phyloP scores from a whole-genome alignment of 1,139 yeast species.

The Pichia sp. region DNA sequence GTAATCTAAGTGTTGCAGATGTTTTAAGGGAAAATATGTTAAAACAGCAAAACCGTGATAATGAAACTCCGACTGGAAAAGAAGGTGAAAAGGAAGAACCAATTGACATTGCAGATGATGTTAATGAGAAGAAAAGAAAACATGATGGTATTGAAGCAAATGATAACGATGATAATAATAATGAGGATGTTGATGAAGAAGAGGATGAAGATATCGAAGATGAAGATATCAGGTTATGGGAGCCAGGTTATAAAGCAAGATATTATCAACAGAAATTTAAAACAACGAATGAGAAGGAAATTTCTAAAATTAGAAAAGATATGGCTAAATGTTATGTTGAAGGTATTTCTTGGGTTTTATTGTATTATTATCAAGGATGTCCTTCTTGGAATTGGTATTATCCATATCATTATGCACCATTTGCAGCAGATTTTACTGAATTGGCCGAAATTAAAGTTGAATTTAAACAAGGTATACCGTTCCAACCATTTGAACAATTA shows the following conservation, averaged over 20 bases:
- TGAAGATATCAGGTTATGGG: constrained; percentile 60
- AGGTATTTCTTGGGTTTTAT: constrained; percentile 91
- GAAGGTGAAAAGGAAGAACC: constrained; percentile 19
- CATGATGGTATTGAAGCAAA: constrained; percentile 6
- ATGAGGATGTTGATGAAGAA: constrained; percentile 41
- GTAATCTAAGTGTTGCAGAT: constrained; percentile 67
- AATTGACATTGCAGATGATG: constrained; percentile 23
- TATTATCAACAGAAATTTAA: constrained; percentile 76
- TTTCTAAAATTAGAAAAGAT: constrained; percentile 47
- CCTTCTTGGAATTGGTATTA: constrained; percentile 99
- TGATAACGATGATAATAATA: constrained; percentile 24
- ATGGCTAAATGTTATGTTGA: constrained; percentile 76
- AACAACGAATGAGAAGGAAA: constrained; percentile 48
- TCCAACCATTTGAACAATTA: constrained; percentile 89
- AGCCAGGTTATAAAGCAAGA: constrained; percentile 78
- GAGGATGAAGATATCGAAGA: constrained; percentile 32
- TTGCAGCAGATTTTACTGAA: constrained; percentile 77
- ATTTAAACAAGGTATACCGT: constrained; percentile 73
- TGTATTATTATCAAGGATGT: constrained; percentile 95
- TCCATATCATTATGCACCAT: constrained; percentile 97
- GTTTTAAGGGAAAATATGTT: constrained; percentile 42
- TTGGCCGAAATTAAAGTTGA: constrained; percentile 50
- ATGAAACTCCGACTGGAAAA: neutral
- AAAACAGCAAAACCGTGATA: constrained; percentile 11
- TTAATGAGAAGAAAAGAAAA: constrained; percentile 12